Percentiles rank a stretch among this genome's conserved stretches.
Conservation (phyloP, 2,329 filamentous ascomycete genomes). For the Trichoderma breve region DNA sequence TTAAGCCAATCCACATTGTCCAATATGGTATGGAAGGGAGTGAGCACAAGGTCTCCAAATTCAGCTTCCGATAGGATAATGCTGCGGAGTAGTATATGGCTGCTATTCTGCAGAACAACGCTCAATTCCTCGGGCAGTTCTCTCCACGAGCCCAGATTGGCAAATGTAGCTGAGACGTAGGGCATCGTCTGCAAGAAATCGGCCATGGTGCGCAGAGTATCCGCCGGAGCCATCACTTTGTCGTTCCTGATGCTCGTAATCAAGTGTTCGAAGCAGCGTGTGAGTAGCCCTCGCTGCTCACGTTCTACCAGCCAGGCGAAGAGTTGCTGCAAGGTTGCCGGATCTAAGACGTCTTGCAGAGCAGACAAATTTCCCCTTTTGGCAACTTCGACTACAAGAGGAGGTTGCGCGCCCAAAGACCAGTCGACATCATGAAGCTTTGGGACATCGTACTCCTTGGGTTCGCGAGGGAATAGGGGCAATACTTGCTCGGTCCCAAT, state of each 20-base stretch:
- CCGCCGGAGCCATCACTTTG: conserved; percentile 7
- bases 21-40: conserved; percentile 18
- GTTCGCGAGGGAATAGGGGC: conserved; percentile 36
- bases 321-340: neutral
- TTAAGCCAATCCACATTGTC: conserved; percentile 16
- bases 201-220: neutral
- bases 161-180: neutral
- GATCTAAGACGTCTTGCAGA: conserved; percentile 15
- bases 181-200: neutral
- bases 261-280: conserved; percentile 11
- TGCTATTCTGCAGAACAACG: conserved; percentile 12
- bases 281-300: conserved; percentile 1
- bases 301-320: conserved; percentile 12
- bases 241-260: conserved; percentile 3
- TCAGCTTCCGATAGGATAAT: conserved; percentile 16
- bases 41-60: conserved; percentile 14
- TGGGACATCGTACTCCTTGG: conserved; percentile 33
- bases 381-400: conserved; percentile 4
- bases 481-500: conserved; percentile 39
- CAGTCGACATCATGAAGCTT: conserved; percentile 28
- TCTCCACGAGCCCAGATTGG: conserved; percentile 1
- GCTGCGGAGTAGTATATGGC: neutral
- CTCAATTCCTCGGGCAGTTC: neutral
- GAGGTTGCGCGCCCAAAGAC: neutral
- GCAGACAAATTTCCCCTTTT: neutral